Base-by-base conservation (phyloP, 1,139 yeast genomes). In the Yamadazyma triangularis region DNA sequence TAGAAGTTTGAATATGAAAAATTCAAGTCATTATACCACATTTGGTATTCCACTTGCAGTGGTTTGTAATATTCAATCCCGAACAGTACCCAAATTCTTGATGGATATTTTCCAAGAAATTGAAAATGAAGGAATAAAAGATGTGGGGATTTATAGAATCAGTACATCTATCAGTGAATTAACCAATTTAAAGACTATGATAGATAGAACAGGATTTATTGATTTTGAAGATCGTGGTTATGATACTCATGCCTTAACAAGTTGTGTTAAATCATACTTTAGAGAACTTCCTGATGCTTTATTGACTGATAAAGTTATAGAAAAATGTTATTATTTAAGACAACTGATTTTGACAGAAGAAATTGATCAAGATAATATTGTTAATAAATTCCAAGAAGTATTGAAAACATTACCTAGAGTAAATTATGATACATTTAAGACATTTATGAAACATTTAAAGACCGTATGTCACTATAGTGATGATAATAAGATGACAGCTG, bases 201-300 rank as follows among this genome's bases (percentile, higher is more conserved):
- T 91, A 51, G 96, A 91, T 55, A 73, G 71, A 38, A 73, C 76
- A 18, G 86, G 86, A 12, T 73, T 71, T 8, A 46, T 67, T 25
- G 59, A 64, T 31, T 79, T 86, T 40, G 68, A 77, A 22, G 72
- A 82, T 53, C 70, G 84, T 29, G 74, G 85, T 61, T 79, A 79
- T 48, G 96, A 88, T 54, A 76, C 87, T 28, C 93, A 91, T 53
- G 84, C 95, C 1, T 76, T 88, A 29, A 89, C 97, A 2, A 94
- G 96, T 26, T 79, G 94, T 47, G 81, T 91, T 45, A 91, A 91
- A 55, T 72, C 84, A 38, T 89, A 76, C 50, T 61, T 91, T 43
- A 73, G 98, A 42, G 97, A 88, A 47, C 60, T 91, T 28, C 96
- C 96, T 0, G 95, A 89, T 47, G 86, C 96, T 1, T 58, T 89